Conservation (phyloP, 2,329 filamentous ascomycete genomes). For the Neoscytalidium dimidiatum region DNA sequence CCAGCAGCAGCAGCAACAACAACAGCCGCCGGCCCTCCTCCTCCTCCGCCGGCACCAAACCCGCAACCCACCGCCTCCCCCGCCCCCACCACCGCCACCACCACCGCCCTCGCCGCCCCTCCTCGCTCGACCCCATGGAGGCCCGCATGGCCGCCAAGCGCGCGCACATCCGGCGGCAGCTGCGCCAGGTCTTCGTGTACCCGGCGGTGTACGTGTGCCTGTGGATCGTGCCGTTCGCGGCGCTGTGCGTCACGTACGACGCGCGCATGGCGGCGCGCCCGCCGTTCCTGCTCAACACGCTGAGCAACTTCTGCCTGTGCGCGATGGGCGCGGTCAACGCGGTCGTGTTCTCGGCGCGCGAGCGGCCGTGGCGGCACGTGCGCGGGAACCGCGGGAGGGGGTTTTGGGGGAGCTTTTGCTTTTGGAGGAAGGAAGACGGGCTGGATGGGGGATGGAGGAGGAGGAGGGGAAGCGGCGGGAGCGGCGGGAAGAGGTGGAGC, state of each 20-base stretch:
- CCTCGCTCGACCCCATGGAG: not conserved
- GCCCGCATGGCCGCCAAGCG: conserved; percentile 36
- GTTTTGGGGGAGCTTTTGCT: conserved; percentile 35
- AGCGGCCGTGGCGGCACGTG: conserved; percentile 70
- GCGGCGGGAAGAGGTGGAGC: not conserved
- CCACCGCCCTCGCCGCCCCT: not conserved
- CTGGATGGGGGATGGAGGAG: not conserved
- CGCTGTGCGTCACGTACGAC: conserved; percentile 63
- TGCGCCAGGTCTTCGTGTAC: conserved; percentile 75
- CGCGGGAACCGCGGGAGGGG: conserved; percentile 46
- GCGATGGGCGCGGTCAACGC: conserved; percentile 70
- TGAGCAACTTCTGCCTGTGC: conserved; percentile 60
- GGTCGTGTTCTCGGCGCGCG: conserved; percentile 66
- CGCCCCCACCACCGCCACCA: not conserved
- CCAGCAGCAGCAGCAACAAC: too few species aligned
- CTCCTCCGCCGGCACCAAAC: not conserved
- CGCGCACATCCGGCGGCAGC: conserved; percentile 64
- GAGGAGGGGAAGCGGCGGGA: too few species aligned
- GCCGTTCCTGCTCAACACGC: conserved; percentile 58
- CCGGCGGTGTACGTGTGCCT: conserved; percentile 70
- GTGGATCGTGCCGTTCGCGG: conserved; percentile 72
- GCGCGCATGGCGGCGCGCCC: conserved; percentile 53
- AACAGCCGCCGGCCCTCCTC: not conserved
- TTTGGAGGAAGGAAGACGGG: not conserved
- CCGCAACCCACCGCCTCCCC: not conserved